Evolutionary conservation across 1,284 basidiomycete genomes (phyloP).

Genomic region (Apiotrichum veenhuisii): DNA sequence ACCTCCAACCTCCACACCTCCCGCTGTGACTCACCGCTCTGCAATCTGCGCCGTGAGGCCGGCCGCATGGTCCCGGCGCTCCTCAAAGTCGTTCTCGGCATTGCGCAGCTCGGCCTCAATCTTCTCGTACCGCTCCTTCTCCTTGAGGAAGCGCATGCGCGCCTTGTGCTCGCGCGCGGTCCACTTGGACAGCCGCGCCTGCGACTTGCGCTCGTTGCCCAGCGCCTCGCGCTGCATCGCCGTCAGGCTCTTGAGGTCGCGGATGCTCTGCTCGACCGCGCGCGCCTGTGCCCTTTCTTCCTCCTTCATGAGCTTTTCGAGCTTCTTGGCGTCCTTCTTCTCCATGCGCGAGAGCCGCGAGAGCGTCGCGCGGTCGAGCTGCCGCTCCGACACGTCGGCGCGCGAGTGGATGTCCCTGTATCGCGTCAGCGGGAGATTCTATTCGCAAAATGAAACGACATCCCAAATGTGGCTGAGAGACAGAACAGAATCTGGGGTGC

Average conservation of each 20-base stretch:
- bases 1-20: neutral
- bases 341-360: slow-evolving; percentile 38
- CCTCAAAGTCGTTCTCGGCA: slow-evolving; percentile 49
- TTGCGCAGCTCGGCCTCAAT: slow-evolving; percentile 46
- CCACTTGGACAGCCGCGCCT: slow-evolving; percentile 47
- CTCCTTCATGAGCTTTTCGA: slow-evolving; percentile 48
- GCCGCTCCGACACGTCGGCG: slow-evolving; percentile 41
- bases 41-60: slow-evolving; percentile 44
- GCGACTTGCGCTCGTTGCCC: slow-evolving; percentile 47
- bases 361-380: slow-evolving; percentile 34
- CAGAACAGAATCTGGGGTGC: too few species aligned
- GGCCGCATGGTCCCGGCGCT: slow-evolving; percentile 44
- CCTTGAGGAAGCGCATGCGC: slow-evolving; percentile 48
- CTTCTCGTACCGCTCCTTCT: slow-evolving; percentile 49
- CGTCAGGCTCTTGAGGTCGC: slow-evolving; percentile 48
- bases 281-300: slow-evolving; percentile 48
- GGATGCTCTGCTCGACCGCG: slow-evolving; percentile 43
- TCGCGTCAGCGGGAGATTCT: too few species aligned
- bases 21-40: slow-evolving; percentile 22
- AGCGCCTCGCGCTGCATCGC: slow-evolving; percentile 47
- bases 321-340: slow-evolving; percentile 47
- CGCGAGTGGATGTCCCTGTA: slow-evolving; percentile 44
- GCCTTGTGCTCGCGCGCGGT: slow-evolving; percentile 49
- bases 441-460: too few species aligned
- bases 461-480: too few species aligned